Evolutionary conservation across 768 basidiomycete species (phyloP), one percentile per base, ranked within the genome.

Genomic region (Mycena metata): DNA sequence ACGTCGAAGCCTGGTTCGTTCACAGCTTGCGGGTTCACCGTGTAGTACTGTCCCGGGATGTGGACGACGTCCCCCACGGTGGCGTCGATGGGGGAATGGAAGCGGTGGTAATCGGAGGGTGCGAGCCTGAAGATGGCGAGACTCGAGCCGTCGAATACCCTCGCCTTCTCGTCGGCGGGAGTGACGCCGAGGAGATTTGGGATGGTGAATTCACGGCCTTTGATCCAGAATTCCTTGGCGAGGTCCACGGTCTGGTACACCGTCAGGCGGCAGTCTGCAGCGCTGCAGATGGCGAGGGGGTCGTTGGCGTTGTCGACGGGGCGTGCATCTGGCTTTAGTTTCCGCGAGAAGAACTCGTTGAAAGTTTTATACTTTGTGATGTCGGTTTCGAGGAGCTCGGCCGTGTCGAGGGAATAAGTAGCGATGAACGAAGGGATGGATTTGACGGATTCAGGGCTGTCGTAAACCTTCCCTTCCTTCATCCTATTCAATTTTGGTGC

Each of bases 61-160:
- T 89, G 78, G 3, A 66, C 78, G 9, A 81, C 73, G 42, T 84
- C 82, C 12, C 83, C 79, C 21, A 90, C 76, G 13, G 81, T 83
- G 42, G 84, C 89, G 60, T 90, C 89, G 30, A 91, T 80, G 16
- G 91, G 91, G 39, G 86, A 86, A 69, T 93, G 92, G 84, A 91
- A 94, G 16, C 93, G 88, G 75, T 95, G 93, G 72, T 94, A 94
- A 75, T 95, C 93, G 11, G 89, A 85, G 0, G 93, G 94, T 0
- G 94, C 93, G 19, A 95, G 87, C 58, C 93, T 84, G 78, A 92
- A 91, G 64, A 91, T 88, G 0, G 91, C 91, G 2, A 94, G 74
- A 24, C 87, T 83, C 0, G 83, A 79, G 24, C 82, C 80, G 10
- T 80, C 73, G 59, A 89, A 86, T n/a, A 72, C 65, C 24, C 76